phyloP scores from a whole-genome alignment of 2,329 filamentous ascomycete genomes.

The Beauveria asiatica region DNA sequence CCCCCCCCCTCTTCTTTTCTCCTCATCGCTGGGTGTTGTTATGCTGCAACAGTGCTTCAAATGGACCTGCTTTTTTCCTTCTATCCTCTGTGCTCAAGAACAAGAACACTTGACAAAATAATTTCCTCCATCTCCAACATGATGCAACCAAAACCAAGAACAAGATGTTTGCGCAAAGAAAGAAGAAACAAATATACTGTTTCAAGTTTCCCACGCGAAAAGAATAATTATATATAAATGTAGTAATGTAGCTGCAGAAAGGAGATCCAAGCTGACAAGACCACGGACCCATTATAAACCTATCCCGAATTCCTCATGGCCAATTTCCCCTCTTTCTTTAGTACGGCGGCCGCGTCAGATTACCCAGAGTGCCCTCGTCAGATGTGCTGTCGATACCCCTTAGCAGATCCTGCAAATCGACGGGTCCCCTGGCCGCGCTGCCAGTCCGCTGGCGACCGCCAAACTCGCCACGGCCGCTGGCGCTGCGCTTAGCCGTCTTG shows the following conservation, averaged over 20 bases:
- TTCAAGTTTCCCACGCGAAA: not conserved
- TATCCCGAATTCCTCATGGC: not conserved
- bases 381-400: conserved; percentile 41
- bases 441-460: conserved; percentile 24
- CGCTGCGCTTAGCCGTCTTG: conserved; percentile 26
- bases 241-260: not conserved
- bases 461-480: conserved; percentile 34
- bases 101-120: too few species aligned
- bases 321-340: conserved; percentile 19
- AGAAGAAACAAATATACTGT: not conserved
- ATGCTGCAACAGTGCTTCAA: too few species aligned
- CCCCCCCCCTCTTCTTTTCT: not conserved
- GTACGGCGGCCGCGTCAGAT: conserved; percentile 41
- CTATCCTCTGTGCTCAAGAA: too few species aligned
- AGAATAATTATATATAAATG: not conserved
- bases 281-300: not conserved
- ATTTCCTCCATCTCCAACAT: not conserved
- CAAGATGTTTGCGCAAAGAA: not conserved
- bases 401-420: conserved; percentile 40
- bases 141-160: not conserved
- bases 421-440: conserved; percentile 22
- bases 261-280: not conserved
- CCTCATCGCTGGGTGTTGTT: too few species aligned
- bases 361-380: conserved; percentile 37
- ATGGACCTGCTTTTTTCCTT: too few species aligned